phyloP scores from a whole-genome alignment of 2,329 filamentous ascomycete species.

The Aspergillus ochraceoroseus region DNA sequence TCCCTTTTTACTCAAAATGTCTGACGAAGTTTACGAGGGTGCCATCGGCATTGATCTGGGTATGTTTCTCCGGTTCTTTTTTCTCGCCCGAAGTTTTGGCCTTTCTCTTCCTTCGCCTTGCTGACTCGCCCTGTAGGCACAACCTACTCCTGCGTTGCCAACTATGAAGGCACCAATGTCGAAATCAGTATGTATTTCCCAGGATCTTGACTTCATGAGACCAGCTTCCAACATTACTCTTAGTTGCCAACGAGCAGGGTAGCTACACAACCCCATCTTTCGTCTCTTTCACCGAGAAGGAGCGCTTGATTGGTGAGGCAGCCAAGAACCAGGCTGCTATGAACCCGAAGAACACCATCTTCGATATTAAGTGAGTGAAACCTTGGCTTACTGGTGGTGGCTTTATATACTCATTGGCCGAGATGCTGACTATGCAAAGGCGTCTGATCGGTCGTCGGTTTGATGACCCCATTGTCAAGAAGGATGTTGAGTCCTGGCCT shows the following conservation, averaged over 20 bases:
- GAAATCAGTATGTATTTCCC: conserved; percentile 72
- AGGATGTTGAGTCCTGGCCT: conserved; percentile 97
- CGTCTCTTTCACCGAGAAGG: conserved; percentile 97
- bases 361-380: conserved; percentile 95
- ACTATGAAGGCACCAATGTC: conserved; percentile 98
- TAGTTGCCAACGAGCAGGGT: conserved; percentile 98
- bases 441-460: conserved; percentile 95
- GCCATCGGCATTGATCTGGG: conserved; percentile 99
- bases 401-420: too few species aligned
- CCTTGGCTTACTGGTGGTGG: too few species aligned
- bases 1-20: conserved; percentile 58
- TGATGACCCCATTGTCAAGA: conserved; percentile 95
- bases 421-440: conserved; percentile 48
- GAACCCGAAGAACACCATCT: conserved; percentile 98
- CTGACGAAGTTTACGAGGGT: conserved; percentile 98
- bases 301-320: conserved; percentile 98
- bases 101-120: conserved; percentile 10
- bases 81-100: too few species aligned
- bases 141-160: conserved; percentile 99
- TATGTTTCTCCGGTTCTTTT: too few species aligned
- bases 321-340: conserved; percentile 99
- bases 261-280: conserved; percentile 98
- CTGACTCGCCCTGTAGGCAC: conserved; percentile 61
- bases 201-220: background rate
- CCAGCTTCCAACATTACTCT: conserved; percentile 3